Conservation (phyloP, 2,329 filamentous ascomycete species). For the Rhytidhysteron rufulum region DNA sequence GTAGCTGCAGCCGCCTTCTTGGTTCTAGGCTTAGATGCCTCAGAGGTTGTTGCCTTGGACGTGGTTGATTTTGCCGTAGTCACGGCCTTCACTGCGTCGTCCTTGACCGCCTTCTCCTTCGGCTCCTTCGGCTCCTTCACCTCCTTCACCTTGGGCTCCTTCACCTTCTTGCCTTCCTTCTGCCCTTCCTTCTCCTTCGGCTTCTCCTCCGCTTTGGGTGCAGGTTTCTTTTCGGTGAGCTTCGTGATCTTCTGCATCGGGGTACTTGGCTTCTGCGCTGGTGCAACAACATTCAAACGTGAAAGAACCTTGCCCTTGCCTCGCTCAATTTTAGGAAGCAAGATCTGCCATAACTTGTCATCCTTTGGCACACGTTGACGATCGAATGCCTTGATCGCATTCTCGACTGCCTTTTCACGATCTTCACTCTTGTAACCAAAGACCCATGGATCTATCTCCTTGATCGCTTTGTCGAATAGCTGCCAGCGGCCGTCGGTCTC, state of each 20-base stretch:
- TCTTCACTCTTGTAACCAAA: slow-evolving; percentile 58
- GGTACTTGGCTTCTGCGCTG: slow-evolving; percentile 26
- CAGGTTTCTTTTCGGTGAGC: slow-evolving; percentile 42
- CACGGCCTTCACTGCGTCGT: slow-evolving; percentile 1
- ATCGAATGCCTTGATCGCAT: slow-evolving; percentile 61
- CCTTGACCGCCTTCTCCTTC: slow-evolving; percentile 18
- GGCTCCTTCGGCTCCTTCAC: slow-evolving; percentile 10
- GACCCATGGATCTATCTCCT: slow-evolving; percentile 59
- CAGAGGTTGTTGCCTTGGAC: slow-evolving; percentile 16
- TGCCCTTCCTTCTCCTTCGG: slow-evolving; percentile 47
- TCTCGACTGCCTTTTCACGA: slow-evolving; percentile 57
- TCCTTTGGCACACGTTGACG: slow-evolving; percentile 56
- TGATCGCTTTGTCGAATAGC: slow-evolving; percentile 56
- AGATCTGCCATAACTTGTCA: slow-evolving; percentile 60
- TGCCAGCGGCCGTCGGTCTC: slow-evolving; percentile 42
- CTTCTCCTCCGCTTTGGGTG: slow-evolving; percentile 44
- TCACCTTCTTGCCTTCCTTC: slow-evolving; percentile 36
- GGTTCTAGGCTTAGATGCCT: slow-evolving; percentile 21
- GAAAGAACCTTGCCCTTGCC: slow-evolving; percentile 60
- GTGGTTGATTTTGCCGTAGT: slow-evolving; percentile 10
- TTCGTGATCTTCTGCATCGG: slow-evolving; percentile 35
- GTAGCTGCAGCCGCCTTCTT: slow-evolving; percentile 22
- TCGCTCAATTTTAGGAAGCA: slow-evolving; percentile 58
- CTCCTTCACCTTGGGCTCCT: slow-evolving; percentile 35
- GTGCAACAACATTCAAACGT: slow-evolving; percentile 51